Evolutionary conservation across 2,329 filamentous ascomycete genomes (phyloP), one percentile per base, ranked within the genome.

Genomic region (Fusarium tuaranense): DNA sequence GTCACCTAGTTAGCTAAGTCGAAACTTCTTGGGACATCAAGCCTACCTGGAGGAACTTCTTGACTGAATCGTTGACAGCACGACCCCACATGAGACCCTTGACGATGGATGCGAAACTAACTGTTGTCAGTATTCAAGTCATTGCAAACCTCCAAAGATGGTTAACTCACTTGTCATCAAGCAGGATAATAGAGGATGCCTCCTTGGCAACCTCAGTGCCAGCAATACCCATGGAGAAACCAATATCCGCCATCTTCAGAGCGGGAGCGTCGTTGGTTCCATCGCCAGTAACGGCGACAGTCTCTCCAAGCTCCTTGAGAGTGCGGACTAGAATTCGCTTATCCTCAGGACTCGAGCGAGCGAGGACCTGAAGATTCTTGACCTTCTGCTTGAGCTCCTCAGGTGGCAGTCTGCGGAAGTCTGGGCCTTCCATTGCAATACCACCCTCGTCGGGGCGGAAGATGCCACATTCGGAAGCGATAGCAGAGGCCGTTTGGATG

Each of bases 281-380:
- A 73, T 92, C 90, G 16, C 90, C 90, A 14, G 90, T 92, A 2
- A 89, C 87, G 12, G 87, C 88, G 2, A 88, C 86, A 0, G 82
- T 92, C 80, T 92, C 89, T 4, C 89, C 90, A 18, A 91, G 86
- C 61, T 90, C 88, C 82, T 92, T 92, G 22, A 93, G 86, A 16
- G 87, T 88, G 7, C 86, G 85, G 5, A 92, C 90, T 7, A 93
- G 82, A 64, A 92, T 89, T 1, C 87, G 86, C 82, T 93, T 93
- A 76, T 93, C 91, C 71, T 92, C 90, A 0, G 91, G 91, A 2
- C 90, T 92, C 1, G 91, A 92, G 7, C 91, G 88, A 46, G 91
- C 91, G 20, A 93, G 83, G 2, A 93, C 90, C 75, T 92, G 89
- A 2, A 93, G 86, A 9, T 85, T 88, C 4, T 89, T 90, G 64